Percentiles rank a stretch among this genome's conserved stretches.
phyloP scores from a whole-genome alignment of 1,284 basidiomycete species.

The Ganoderma leucocontextum region DNA sequence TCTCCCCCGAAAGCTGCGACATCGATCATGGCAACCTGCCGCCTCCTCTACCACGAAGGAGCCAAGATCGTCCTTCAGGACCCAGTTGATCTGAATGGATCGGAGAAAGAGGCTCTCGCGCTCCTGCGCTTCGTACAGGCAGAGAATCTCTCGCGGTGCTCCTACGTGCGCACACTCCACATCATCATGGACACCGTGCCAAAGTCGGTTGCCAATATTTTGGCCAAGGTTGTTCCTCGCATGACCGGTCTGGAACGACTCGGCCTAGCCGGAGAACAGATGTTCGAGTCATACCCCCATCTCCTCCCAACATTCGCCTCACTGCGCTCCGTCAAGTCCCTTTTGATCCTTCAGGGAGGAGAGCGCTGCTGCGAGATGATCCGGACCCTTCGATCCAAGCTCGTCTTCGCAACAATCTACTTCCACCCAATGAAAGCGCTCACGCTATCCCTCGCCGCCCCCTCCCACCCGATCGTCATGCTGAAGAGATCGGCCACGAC shows the following conservation, averaged over 20 bases:
- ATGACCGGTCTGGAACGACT: neutral
- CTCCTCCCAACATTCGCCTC: neutral
- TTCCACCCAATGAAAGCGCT: neutral
- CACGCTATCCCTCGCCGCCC: neutral
- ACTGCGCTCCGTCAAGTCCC: neutral
- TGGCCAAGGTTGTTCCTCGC: neutral
- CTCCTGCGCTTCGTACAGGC: conserved; percentile 2
- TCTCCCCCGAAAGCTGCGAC: neutral
- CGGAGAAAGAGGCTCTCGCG: neutral
- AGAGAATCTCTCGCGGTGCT: neutral
- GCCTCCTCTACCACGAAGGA: conserved; percentile 6
- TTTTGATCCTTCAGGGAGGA: neutral
- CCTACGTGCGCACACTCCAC: neutral
- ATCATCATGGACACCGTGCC: neutral
- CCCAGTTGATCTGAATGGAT: neutral
- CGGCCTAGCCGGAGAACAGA: neutral
- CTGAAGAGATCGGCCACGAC: neutral
- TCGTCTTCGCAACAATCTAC: neutral
- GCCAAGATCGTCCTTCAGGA: neutral
- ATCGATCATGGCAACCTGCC: conserved; percentile 3
- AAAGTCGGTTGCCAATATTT: neutral
- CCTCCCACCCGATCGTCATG: neutral
- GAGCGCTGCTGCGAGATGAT: neutral
- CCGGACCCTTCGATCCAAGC: neutral
- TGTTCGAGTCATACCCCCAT: neutral